Percentiles rank a stretch among this genome's conserved stretches.
Evolutionary conservation across 1,284 basidiomycete species (phyloP).

Genomic region (Heterobasidion parviporum): DNA sequence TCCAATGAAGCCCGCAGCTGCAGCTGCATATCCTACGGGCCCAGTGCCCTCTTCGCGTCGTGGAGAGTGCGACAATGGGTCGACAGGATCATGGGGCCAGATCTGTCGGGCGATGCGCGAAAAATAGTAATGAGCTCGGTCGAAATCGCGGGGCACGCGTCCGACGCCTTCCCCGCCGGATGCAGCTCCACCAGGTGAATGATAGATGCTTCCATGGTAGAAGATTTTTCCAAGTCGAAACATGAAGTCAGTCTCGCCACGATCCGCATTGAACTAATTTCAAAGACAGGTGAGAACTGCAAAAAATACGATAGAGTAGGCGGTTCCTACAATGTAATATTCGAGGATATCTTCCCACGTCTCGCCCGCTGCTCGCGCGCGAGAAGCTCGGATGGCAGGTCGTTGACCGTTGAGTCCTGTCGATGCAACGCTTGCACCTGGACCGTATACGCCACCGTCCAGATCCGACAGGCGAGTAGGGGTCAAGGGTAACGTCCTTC

Average conservation of each 20-base stretch:
- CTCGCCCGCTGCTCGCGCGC: slow-evolving; percentile 77
- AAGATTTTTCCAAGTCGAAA: slow-evolving; percentile 88
- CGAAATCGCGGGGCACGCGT: slow-evolving; percentile 68
- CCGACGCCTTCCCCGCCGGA: slow-evolving; percentile 89
- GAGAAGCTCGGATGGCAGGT: slow-evolving; percentile 78
- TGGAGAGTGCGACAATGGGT: slow-evolving; percentile 34
- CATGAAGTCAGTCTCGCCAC: slow-evolving; percentile 79
- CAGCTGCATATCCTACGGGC: slow-evolving; percentile 59
- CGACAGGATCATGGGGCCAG: slow-evolving; percentile 72
- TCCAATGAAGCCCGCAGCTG: slow-evolving; percentile 81
- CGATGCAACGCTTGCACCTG: slow-evolving; percentile 86
- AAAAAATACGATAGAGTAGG: slow-evolving; percentile 2
- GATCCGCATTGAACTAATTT: slow-evolving; percentile 81
- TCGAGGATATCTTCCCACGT: slow-evolving; percentile 91
- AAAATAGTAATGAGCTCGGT: slow-evolving; percentile 76
- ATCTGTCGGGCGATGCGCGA: slow-evolving; percentile 69
- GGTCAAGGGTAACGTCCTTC: slow-evolving; percentile 77
- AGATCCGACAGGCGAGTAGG: slow-evolving; percentile 85
- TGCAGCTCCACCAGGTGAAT: slow-evolving; percentile 60
- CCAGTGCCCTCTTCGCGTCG: slow-evolving; percentile 47
- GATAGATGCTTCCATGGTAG: slow-evolving; percentile 87
- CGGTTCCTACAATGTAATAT: slow-evolving; percentile 69
- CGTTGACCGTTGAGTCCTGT: slow-evolving; percentile 67
- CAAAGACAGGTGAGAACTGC: not conserved
- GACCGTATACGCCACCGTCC: slow-evolving; percentile 86